Percentiles rank a stretch among this genome's conserved stretches.
Evolutionary conservation across 768 basidiomycete species (phyloP).

Genomic region (Postia placenta): DNA sequence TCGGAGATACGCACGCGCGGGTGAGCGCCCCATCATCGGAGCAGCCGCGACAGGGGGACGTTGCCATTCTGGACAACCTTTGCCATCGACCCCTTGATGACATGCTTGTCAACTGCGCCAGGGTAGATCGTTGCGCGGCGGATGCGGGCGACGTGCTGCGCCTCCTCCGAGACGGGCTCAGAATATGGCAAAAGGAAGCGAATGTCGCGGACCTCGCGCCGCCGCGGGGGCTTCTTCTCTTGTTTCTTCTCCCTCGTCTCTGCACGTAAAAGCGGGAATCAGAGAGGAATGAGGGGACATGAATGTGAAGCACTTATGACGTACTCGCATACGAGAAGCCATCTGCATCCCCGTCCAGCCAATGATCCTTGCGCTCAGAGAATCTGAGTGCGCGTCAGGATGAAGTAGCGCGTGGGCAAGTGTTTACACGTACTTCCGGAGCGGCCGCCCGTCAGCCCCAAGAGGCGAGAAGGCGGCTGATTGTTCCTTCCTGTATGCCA

Average conservation of each 20-base stretch:
- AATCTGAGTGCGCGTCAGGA: conserved; percentile 32
- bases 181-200: conserved; percentile 21
- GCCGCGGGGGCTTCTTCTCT: conserved; percentile 5
- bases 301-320: neutral
- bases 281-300: neutral
- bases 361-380: conserved; percentile 55
- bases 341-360: conserved; percentile 55
- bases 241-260: conserved; percentile 4
- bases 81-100: conserved; percentile 49
- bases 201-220: conserved; percentile 4
- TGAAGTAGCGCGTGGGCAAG: neutral
- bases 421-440: conserved; percentile 45
- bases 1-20: neutral
- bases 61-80: conserved; percentile 35
- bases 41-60: conserved; percentile 6
- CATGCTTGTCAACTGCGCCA: conserved; percentile 39
- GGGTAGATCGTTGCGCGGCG: conserved; percentile 33
- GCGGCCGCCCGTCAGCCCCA: conserved; percentile 49
- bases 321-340: conserved; percentile 46
- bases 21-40: conserved; percentile 3
- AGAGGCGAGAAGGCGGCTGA: conserved; percentile 49
- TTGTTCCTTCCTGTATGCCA: conserved; percentile 39
- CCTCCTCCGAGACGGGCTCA: conserved; percentile 33
- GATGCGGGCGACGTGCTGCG: conserved; percentile 33
- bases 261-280: no score